Conservation (phyloP, 2,329 filamentous ascomycete genomes). For the Coniochaeta prunicola region DNA sequence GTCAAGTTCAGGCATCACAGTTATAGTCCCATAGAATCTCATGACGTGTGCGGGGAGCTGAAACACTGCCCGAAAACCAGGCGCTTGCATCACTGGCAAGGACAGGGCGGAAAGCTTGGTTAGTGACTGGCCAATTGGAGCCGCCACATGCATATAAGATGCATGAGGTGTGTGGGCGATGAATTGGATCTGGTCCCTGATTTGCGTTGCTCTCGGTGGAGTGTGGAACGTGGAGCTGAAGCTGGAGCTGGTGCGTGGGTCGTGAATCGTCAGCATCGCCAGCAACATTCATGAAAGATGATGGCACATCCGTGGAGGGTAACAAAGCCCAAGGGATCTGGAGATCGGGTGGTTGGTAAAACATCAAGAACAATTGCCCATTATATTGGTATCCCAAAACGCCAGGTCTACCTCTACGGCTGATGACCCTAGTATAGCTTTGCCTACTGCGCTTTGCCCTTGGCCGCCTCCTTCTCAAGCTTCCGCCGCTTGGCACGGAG, state of each 20-base stretch:
- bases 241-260: background rate
- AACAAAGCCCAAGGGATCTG: too few relatives aligned
- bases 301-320: too few relatives aligned
- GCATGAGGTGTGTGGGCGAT: background rate
- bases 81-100: background rate
- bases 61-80: background rate
- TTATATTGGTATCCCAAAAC: constrained; percentile 1
- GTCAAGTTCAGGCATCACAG: background rate
- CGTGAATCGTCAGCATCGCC: background rate
- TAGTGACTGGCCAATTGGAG: background rate
- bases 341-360: too few relatives aligned
- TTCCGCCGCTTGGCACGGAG: constrained; percentile 84
- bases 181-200: background rate
- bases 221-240: background rate
- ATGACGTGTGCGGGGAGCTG: constrained; percentile 1
- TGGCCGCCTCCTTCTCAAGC: constrained; percentile 61
- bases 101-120: background rate
- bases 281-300: too few relatives aligned
- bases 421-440: background rate
- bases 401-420: background rate
- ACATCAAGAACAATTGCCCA: background rate
- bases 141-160: background rate
- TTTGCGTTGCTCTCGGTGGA: background rate
- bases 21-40: background rate
- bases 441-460: constrained; percentile 19